Percentiles rank a stretch among this genome's conserved stretches.
Conservation (phyloP, 2,329 filamentous ascomycete genomes). For the Ophiocordyceps camponoti-saundersi region DNA sequence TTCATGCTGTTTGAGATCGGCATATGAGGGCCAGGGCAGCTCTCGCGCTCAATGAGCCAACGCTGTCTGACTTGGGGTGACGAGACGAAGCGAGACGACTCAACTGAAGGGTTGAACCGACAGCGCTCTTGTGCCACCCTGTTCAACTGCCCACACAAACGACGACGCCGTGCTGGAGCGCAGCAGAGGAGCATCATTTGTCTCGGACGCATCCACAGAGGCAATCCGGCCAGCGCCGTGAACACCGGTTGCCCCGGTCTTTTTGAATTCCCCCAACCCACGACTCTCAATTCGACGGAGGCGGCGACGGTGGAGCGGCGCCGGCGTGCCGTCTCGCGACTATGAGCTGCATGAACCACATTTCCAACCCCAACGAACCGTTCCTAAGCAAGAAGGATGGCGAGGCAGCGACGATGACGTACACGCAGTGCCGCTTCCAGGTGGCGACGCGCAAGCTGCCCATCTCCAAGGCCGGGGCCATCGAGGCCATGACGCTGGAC, state of each 20-base stretch:
- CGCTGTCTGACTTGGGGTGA: background rate
- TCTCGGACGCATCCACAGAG: too few relatives aligned
- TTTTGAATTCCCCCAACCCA: background rate
- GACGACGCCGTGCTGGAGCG: too few relatives aligned
- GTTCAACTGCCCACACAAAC: too few relatives aligned
- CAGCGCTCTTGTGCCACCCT: too few relatives aligned
- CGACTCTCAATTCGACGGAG: background rate
- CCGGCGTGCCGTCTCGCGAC: background rate
- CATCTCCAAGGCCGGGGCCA: constrained; percentile 81
- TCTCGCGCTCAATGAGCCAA: background rate
- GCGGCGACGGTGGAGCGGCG: background rate
- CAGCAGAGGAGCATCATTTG: too few relatives aligned
- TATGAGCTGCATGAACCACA: constrained; percentile 17
- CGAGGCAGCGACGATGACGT: constrained; percentile 34
- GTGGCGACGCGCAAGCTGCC: constrained; percentile 79
- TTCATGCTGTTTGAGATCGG: background rate
- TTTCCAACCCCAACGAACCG: constrained; percentile 28
- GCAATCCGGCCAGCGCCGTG: too few relatives aligned
- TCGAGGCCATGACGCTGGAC: constrained; percentile 64
- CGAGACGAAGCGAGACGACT: background rate
- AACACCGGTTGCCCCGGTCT: too few relatives aligned
- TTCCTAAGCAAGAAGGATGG: constrained; percentile 34
- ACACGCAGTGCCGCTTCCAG: constrained; percentile 48
- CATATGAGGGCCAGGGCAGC: background rate
- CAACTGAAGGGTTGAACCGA: background rate